Evolutionary conservation across 306 rosid genomes (phyloP), one percentile per base, ranked within the genome.

Genomic region (Glycine soja): DNA sequence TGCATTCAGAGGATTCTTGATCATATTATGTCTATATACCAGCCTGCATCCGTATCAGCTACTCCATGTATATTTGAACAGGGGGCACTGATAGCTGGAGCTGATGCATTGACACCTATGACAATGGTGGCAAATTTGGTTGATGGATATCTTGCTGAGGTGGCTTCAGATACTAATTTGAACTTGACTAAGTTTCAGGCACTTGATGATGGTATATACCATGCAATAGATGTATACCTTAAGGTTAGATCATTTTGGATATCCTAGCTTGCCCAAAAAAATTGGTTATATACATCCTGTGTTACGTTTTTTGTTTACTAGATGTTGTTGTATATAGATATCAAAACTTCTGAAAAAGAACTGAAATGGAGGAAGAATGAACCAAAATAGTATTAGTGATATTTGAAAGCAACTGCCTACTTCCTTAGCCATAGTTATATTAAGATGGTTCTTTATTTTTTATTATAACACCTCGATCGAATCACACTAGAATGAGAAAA

Each of bases 71-170:
- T 91, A 77, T 69, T 76, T 79, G 95, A 92, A 65, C 90, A 83
- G 43, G 92, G 89, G 9, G 80, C 87, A 59, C 57, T 91, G 76
- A 74, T 88, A 63, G 50, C 64, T 8, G 93, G 86, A 38, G 69
- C 86, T 30, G 95, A 92, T 85, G 52, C 88, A 14, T 65, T 90
- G 85, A 90, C 92, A 53, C 90, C 91, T 7, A 74, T 92, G 81
- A 89, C 95, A 50, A 83, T 80, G 95, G 98, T 92, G 83, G 97
- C 94, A 18, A 82, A 58, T 84, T 89, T 94, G 84, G 79, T 94
- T 10, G 98, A 94, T 80, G 95, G 92, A 78, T 94, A 90, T 80
- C 97, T 94, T 45, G 90, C 95, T 5, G 95, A 94, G 87, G 98
- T 90, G 58, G 94, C 97, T 56, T 92, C 93, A 13, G 98, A 94